Evolutionary conservation across 192 early-diverging fungal species (phyloP).

Genomic region (Umbelopsis vinacea): DNA sequence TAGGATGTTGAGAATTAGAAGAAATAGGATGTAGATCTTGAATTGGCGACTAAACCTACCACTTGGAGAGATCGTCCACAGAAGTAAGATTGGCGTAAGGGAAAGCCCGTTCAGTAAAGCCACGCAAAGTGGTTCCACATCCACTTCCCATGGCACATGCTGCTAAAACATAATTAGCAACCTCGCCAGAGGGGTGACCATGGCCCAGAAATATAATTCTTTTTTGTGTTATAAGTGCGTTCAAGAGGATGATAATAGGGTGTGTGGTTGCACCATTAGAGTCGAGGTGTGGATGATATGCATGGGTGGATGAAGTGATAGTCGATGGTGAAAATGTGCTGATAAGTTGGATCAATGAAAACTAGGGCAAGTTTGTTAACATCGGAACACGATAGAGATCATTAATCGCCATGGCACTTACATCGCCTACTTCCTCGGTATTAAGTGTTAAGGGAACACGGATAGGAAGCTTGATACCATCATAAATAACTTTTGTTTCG

Average conservation of each 20-base stretch:
- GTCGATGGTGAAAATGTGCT: conserved; percentile 71
- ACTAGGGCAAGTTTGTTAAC: conserved; percentile 45
- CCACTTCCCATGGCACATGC: conserved; percentile 89
- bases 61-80: conserved; percentile 82
- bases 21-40: background rate
- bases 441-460: conserved; percentile 85
- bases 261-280: conserved; percentile 82
- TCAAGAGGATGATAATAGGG: conserved; percentile 85
- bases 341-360: conserved; percentile 81
- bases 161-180: conserved; percentile 90
- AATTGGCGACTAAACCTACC: conserved; percentile 48
- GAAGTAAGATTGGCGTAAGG: conserved; percentile 89
- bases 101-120: conserved; percentile 87
- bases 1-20: background rate
- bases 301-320: conserved; percentile 44
- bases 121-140: conserved; percentile 84
- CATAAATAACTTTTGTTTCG: conserved; percentile 85
- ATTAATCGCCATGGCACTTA: conserved; percentile 40
- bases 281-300: conserved; percentile 91
- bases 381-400: too few species aligned
- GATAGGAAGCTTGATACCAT: conserved; percentile 85
- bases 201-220: conserved; percentile 90
- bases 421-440: conserved; percentile 91
- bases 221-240: conserved; percentile 93
- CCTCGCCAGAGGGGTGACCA: conserved; percentile 87